Conservation (phyloP, 305 asterid genomes). For the Fraxinus baroniana region DNA sequence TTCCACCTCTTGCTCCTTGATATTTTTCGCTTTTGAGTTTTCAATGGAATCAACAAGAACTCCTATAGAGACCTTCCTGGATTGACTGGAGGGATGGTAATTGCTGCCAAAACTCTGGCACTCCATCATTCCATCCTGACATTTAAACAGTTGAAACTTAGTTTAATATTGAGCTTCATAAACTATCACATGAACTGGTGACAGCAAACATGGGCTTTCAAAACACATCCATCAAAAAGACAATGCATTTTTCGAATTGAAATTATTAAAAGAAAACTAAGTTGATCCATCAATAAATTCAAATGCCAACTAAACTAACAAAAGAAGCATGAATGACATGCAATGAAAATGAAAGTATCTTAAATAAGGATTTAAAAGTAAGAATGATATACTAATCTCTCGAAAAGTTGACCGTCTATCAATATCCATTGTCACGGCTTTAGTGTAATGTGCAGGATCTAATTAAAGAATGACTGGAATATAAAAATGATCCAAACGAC, state of each 20-base stretch:
- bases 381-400: slow-evolving; percentile 34
- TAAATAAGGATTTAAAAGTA: not conserved
- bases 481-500: slow-evolving; percentile 27
- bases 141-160: slow-evolving; percentile 26
- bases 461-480: slow-evolving; percentile 10
- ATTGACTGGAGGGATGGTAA: slow-evolving; percentile 50
- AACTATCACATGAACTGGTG: not conserved
- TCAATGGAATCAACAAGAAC: slow-evolving; percentile 54
- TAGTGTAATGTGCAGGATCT: slow-evolving; percentile 18
- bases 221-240: not conserved
- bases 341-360: not conserved
- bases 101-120: slow-evolving; percentile 56
- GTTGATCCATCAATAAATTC: not conserved
- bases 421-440: slow-evolving; percentile 36
- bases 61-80: slow-evolving; percentile 83
- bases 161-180: slow-evolving; percentile 21
- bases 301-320: not conserved
- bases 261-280: not conserved
- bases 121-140: slow-evolving; percentile 53
- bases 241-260: not conserved
- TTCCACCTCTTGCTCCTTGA: slow-evolving; percentile 36
- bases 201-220: not conserved
- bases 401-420: slow-evolving; percentile 32
- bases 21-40: slow-evolving; percentile 35
- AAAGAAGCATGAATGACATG: slow-evolving; percentile 19